phyloP scores from a whole-genome alignment of 495 filamentous ascomycete species.

The Trichocladium antarcticum region DNA sequence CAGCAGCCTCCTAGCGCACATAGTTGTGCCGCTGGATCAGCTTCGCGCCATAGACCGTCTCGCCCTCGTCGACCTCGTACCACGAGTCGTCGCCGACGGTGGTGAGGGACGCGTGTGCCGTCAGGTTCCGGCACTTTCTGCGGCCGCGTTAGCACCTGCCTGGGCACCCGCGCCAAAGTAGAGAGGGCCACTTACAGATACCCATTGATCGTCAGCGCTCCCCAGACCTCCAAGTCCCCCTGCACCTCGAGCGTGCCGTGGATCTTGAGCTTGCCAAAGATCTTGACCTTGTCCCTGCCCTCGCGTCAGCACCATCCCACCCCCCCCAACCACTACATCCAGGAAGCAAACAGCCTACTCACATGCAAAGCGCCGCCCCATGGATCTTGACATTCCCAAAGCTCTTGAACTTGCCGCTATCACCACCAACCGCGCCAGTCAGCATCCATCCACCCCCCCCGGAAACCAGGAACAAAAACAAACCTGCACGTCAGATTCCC shows the following conservation, averaged over 20 bases:
- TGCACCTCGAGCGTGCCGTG: conserved; percentile 26
- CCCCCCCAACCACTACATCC: too few relatives aligned
- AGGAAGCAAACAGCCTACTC: conserved; percentile 7
- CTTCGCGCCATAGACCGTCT: conserved; percentile 30
- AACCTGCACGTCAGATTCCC: conserved; percentile 23
- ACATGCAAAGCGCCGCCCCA: conserved; percentile 13
- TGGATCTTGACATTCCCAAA: conserved; percentile 31
- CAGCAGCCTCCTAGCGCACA: conserved; percentile 13
- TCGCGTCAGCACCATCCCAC: too few relatives aligned
- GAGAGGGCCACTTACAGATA: conserved; percentile 23
- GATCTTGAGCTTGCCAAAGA: conserved; percentile 33
- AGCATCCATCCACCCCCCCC: too few relatives aligned
- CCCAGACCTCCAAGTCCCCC: conserved; percentile 30
- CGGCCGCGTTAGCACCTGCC: not conserved
- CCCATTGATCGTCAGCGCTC: conserved; percentile 28
- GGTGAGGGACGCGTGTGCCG: conserved; percentile 29
- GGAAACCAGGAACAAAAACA: not conserved
- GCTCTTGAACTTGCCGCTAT: conserved; percentile 29
- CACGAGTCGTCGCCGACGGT: conserved; percentile 31
- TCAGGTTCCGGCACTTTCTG: conserved; percentile 29
- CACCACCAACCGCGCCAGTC: not conserved
- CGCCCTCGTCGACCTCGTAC: conserved; percentile 26
- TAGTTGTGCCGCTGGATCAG: conserved; percentile 22
- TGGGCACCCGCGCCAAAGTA: not conserved
- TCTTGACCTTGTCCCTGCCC: conserved; percentile 30